Evolutionary conservation across 2,329 filamentous ascomycete species (phyloP).

Genomic region (Rhinocladiella similis): DNA sequence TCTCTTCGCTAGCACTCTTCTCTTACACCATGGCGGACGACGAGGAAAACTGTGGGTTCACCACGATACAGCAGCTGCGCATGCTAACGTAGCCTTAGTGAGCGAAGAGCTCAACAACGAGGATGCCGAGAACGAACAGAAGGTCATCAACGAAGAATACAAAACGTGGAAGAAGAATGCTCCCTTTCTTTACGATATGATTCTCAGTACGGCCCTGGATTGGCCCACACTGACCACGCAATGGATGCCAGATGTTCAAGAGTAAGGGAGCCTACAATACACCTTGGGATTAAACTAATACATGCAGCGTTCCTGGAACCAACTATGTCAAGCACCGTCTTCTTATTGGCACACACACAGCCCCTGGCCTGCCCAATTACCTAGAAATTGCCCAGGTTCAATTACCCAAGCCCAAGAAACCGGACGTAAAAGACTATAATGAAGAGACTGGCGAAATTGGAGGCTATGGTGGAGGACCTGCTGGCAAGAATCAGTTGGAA

Average conservation of each 20-base stretch:
- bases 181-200: slow-evolving; percentile 97
- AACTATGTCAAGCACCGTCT: slow-evolving; percentile 85
- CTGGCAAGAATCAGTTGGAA: slow-evolving; percentile 65
- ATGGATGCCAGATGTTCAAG: slow-evolving; percentile 95
- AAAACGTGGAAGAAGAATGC: slow-evolving; percentile 99
- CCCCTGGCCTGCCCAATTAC: slow-evolving; percentile 81
- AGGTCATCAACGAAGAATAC: slow-evolving; percentile 67
- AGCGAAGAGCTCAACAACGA: slow-evolving; percentile 81
- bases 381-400: slow-evolving; percentile 93
- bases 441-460: slow-evolving; percentile 91
- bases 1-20: background rate
- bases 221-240: slow-evolving; percentile 98
- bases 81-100: slow-evolving; percentile 22
- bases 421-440: slow-evolving; percentile 83
- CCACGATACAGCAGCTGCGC: background rate
- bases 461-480: slow-evolving; percentile 73
- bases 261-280: slow-evolving; percentile 46
- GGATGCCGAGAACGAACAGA: slow-evolving; percentile 41
- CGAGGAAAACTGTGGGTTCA: slow-evolving; percentile 30
- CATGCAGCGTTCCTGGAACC: slow-evolving; percentile 69
- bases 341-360: slow-evolving; percentile 92
- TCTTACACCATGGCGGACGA: slow-evolving; percentile 27
- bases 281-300: slow-evolving; percentile 14
- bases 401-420: slow-evolving; percentile 72
- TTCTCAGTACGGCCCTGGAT: slow-evolving; percentile 88